phyloP scores from a whole-genome alignment of 2,329 filamentous ascomycete species.

The Ceratocystis diversiconidia region DNA sequence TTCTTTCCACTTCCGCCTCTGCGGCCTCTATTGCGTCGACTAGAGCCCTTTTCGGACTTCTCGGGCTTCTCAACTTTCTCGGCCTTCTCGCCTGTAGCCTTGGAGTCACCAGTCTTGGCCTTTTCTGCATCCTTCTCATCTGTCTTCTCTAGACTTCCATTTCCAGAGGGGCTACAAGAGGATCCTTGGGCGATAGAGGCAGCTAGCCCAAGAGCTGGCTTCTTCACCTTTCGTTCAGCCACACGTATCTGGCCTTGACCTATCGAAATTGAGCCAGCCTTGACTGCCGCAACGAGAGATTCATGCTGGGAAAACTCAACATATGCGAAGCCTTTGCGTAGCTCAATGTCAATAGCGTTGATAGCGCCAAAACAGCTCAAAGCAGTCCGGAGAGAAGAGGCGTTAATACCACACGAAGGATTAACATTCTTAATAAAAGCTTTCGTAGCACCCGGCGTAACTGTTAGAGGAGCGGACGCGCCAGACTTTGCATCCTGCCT shows the following conservation, averaged over 20 bases:
- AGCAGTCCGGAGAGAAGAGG: slow-evolving; percentile 59
- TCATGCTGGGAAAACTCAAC: slow-evolving; percentile 70
- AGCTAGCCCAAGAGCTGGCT: slow-evolving; percentile 20
- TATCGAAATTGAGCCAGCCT: slow-evolving; percentile 66
- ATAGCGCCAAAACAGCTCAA: slow-evolving; percentile 62
- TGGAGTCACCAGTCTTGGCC: not conserved
- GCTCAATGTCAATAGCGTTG: slow-evolving; percentile 77
- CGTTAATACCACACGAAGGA: slow-evolving; percentile 81
- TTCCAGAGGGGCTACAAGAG: slow-evolving; percentile 7
- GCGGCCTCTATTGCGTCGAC: slow-evolving; percentile 21
- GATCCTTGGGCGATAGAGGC: slow-evolving; percentile 17
- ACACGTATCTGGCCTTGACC: slow-evolving; percentile 80
- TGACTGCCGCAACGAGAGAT: slow-evolving; percentile 61
- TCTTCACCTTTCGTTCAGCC: slow-evolving; percentile 60
- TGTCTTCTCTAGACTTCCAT: not conserved
- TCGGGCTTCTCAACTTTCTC: slow-evolving; percentile 19
- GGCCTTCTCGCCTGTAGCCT: slow-evolving; percentile 20
- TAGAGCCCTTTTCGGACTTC: slow-evolving; percentile 22
- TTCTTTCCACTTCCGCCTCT: slow-evolving; percentile 20
- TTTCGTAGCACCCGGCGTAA: slow-evolving; percentile 40
- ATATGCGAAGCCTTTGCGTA: slow-evolving; percentile 88
- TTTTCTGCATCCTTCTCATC: not conserved
- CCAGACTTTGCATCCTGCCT: slow-evolving; percentile 23
- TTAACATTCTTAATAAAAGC: slow-evolving; percentile 75
- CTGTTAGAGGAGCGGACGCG: slow-evolving; percentile 19